Evolutionary conservation across 78 protist species (phyloP), one percentile per base, ranked within the genome.

Genomic region (Polysphondylium violaceum): DNA sequence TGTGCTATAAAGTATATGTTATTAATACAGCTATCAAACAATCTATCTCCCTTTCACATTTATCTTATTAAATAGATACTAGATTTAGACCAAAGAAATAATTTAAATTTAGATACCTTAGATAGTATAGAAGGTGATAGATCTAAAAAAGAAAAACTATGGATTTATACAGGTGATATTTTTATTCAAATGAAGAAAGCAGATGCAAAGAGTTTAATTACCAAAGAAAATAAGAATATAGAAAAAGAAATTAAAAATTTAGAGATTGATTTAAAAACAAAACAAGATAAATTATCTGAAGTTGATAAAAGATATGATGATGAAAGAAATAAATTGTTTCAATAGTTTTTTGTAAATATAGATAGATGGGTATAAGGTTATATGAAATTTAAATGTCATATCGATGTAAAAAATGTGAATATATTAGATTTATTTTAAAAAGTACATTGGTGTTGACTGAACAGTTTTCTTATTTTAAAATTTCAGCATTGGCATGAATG

Each of bases 141-240:
- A 50, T 1, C 38, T 7, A 47, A 25, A 6, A 79, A 79, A 31
- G 58, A 44, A 11, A 83, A 83, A 58, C 43, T 59, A 58, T 69
- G 90, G 76, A 41, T 83, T 17, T 83, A 83, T 58, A 63, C 90
- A 41, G 90, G 90, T 59, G 90, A 83, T 31, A 83, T 83, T 21
- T 83, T 83, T 38, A 69, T 83, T 25, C 64, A 53, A 51, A 67
- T 83, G 90, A 83, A 83, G 44, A 61, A 63, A 50, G n/a, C 33
- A 14, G n/a, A 40, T 4, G 63, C 77, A 43, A 83, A 69, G 8
- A 21, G 40, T 23, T 53, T 74, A 56, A 23, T 83, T 17, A 9
- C 55, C 2, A 21, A 36, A 56, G 90, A 83, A n/a, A 83, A 83
- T 43, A 61, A 55, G 12, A 21, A 36, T 11, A 83, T 83, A 6